Percentiles rank a stretch among this genome's conserved stretches.
Conservation (phyloP, 257 asterid genomes). For the Eucommia ulmoides region DNA sequence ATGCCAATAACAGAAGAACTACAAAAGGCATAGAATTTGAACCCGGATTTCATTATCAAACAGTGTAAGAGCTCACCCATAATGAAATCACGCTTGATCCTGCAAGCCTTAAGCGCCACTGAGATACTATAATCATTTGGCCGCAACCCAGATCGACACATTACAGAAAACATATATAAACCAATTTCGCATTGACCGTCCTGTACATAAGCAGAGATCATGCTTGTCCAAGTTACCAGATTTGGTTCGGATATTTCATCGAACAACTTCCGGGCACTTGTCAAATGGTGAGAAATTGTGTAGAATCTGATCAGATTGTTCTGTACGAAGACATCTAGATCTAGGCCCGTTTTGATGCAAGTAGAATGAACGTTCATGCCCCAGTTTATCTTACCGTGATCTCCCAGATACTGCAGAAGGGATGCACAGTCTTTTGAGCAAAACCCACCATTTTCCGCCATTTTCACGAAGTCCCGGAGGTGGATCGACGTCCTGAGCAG, state of each 20-base stretch:
- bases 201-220: neutral
- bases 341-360: neutral
- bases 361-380: neutral
- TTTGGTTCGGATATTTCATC: conserved; percentile 1
- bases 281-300: neutral
- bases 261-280: neutral
- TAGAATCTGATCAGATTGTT: neutral
- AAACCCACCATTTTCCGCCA: neutral
- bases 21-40: neutral
- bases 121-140: conserved; percentile 1
- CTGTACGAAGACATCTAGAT: neutral
- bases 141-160: neutral
- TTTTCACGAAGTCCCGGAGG: neutral
- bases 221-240: neutral
- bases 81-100: neutral
- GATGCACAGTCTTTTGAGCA: neutral
- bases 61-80: neutral
- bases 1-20: neutral
- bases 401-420: neutral
- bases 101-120: neutral
- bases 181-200: neutral
- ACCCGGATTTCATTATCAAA: neutral
- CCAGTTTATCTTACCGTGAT: neutral
- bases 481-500: too few species aligned
- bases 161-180: neutral